A percentile compares a stretch with the other conserved stretches of the same genome.
Conservation (phyloP, 1,139 yeast species). For the Scheffersomyces parashehatae region DNA sequence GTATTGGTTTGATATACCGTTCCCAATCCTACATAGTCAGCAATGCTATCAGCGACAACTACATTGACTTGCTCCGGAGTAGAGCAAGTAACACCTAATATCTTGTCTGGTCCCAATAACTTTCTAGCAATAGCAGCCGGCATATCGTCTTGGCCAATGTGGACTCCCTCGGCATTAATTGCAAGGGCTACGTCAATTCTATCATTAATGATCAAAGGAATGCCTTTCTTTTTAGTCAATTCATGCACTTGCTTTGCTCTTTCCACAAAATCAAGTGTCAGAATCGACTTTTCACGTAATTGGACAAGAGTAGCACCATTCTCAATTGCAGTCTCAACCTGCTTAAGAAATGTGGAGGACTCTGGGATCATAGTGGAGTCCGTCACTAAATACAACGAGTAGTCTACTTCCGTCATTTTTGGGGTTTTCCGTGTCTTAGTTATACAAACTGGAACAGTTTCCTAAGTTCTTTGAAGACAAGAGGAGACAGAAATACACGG, state of each 20-base stretch:
- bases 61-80: constrained; percentile 55
- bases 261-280: constrained; percentile 65
- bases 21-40: constrained; percentile 88
- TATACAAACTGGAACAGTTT: background rate
- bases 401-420: constrained; percentile 41
- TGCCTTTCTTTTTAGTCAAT: constrained; percentile 56
- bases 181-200: constrained; percentile 90
- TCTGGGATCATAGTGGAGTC: constrained; percentile 77
- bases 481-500: background rate
- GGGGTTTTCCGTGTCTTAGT: background rate
- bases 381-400: constrained; percentile 75
- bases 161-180: constrained; percentile 87
- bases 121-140: constrained; percentile 58
- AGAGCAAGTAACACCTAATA: constrained; percentile 79
- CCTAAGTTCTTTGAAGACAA: background rate
- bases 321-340: constrained; percentile 60
- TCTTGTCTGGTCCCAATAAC: constrained; percentile 69
- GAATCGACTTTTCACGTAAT: constrained; percentile 74
- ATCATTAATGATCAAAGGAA: constrained; percentile 87
- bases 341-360: constrained; percentile 57
- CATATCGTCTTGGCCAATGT: constrained; percentile 94
- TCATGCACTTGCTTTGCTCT: constrained; percentile 63
- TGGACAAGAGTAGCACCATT: constrained; percentile 84
- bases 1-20: constrained; percentile 77
- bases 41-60: constrained; percentile 54